Conservation (phyloP, 2,329 filamentous ascomycete genomes). For the Alternaria viburni region DNA sequence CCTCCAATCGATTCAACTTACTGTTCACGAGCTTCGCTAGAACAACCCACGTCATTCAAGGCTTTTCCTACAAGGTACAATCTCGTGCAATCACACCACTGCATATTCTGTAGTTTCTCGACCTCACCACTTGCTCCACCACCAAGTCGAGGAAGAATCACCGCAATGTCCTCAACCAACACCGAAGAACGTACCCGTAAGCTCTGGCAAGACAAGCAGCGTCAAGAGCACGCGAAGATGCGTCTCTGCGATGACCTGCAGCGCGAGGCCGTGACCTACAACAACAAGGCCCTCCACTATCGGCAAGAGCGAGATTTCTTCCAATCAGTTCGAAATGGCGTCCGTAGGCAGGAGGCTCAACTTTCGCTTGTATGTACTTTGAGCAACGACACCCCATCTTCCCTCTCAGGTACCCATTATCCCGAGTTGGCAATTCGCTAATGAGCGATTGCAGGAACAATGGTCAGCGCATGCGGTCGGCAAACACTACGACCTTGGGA, state of each 20-base stretch:
- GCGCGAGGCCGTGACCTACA: neutral
- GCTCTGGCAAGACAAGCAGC: neutral
- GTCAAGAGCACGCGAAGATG: neutral
- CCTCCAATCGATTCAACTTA: neutral
- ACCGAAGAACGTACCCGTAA: neutral
- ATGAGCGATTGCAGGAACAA: neutral
- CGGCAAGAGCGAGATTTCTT: neutral
- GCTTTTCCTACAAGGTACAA: neutral
- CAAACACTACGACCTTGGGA: neutral
- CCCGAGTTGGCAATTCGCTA: neutral
- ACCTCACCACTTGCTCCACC: neutral
- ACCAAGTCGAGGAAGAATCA: neutral
- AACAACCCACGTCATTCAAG: neutral
- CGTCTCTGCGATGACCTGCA: neutral
- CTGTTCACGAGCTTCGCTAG: neutral
- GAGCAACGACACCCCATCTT: neutral
- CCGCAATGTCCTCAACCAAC: neutral
- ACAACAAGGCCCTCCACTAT: neutral
- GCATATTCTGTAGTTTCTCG: neutral
- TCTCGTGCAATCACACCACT: neutral
- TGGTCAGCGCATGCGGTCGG: neutral
- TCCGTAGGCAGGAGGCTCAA: neutral
- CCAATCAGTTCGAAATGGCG: neutral
- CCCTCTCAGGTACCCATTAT: neutral
- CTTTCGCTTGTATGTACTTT: neutral